Evolutionary conservation across 1,284 basidiomycete species (phyloP).

Genomic region (Tylopilus sp.): DNA sequence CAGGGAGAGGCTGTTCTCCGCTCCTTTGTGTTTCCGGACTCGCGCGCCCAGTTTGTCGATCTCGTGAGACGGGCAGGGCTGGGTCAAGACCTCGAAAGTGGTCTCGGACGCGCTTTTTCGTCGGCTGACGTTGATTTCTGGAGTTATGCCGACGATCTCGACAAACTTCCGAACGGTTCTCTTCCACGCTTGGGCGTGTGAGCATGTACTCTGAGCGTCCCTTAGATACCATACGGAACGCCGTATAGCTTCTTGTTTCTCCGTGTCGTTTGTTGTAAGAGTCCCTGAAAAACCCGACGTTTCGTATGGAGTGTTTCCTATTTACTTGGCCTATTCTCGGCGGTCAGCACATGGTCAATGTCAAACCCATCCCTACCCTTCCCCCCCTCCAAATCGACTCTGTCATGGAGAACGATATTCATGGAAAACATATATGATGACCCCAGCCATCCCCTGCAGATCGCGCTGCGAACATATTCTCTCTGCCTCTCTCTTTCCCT

Average conservation of each 20-base stretch:
- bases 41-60: conserved; percentile 55
- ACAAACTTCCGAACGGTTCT: neutral
- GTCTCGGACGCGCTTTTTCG: conserved; percentile 31
- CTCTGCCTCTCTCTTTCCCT: conserved; percentile 64
- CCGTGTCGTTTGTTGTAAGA: neutral
- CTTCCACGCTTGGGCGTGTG: neutral
- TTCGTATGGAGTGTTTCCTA: conserved; percentile 6
- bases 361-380: neutral
- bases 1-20: conserved; percentile 54
- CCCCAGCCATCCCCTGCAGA: conserved; percentile 48
- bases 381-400: neutral
- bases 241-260: neutral
- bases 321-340: neutral
- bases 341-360: neutral
- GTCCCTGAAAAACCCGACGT: neutral
- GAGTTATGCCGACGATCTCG: conserved; percentile 41
- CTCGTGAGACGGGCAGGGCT: conserved; percentile 48
- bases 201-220: neutral
- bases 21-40: conserved; percentile 65
- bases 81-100: conserved; percentile 37
- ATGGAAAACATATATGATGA: conserved; percentile 7
- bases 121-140: conserved; percentile 46
- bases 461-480: conserved; percentile 60
- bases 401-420: conserved; percentile 10
- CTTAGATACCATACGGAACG: neutral